phyloP scores from a whole-genome alignment of 2,329 filamentous ascomycete genomes.

The Drechslerella coelobrocha region DNA sequence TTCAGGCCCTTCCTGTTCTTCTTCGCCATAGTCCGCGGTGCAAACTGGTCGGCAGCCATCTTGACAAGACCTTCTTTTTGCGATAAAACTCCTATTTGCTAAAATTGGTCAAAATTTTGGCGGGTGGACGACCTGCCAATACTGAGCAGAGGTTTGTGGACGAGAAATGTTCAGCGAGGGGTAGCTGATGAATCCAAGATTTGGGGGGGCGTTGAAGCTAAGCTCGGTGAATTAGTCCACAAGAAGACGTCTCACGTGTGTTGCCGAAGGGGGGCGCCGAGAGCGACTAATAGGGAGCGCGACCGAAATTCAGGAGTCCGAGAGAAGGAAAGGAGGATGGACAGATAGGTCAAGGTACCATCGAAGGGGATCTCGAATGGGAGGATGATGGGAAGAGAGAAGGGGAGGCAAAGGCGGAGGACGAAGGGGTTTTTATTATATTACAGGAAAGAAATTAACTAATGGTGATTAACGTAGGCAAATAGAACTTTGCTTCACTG shows the following conservation, averaged over 20 bases:
- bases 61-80: conserved; percentile 10
- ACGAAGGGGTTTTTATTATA: neutral
- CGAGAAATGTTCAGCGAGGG: too few relatives aligned
- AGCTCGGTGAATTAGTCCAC: conserved; percentile 45
- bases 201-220: conserved; percentile 48
- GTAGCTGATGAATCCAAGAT: conserved; percentile 49
- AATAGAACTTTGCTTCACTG: neutral
- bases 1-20: conserved; percentile 98
- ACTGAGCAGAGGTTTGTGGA: conserved; percentile 15
- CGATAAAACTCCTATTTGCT: conserved; percentile 13
- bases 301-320: conserved; percentile 19
- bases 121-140: neutral
- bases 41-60: conserved; percentile 50
- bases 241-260: conserved; percentile 42
- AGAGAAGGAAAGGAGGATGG: conserved; percentile 32
- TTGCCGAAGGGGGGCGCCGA: conserved; percentile 43
- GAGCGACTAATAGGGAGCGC: conserved; percentile 6
- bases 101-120: conserved; percentile 8
- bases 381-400: conserved; percentile 3
- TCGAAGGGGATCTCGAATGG: conserved; percentile 10
- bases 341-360: conserved; percentile 1
- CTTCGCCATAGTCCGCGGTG: conserved; percentile 79
- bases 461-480: neutral
- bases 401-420: conserved; percentile 3
- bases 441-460: neutral